These are phyloP conservation scores for Zygoascus bituminiphila DNA, from an alignment of 805 yeast species.

Conservation along the genomic window DNA sequence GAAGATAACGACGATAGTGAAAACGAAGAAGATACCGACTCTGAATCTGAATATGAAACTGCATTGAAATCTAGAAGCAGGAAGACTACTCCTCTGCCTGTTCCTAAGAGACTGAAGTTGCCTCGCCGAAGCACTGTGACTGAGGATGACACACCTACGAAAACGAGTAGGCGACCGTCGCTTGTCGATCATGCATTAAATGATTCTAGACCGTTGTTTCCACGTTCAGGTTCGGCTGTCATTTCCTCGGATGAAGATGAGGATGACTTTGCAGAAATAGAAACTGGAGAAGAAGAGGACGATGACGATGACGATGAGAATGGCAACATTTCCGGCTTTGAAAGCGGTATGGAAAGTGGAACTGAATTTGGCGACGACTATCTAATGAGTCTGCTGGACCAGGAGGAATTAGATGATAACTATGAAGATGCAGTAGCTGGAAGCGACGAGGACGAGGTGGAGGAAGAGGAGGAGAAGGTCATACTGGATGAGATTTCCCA, in stretches of 20 bases:
- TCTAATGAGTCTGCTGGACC: constrained; percentile 31
- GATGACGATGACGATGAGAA: constrained; percentile 35
- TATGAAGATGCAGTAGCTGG: constrained; percentile 32
- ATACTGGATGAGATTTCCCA: constrained; percentile 26
- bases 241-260: constrained; percentile 3
- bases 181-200: constrained; percentile 1
- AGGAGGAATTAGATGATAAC: constrained; percentile 14
- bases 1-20: constrained; percentile 7
- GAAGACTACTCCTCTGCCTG: not conserved
- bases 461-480: constrained; percentile 33
- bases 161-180: not conserved
- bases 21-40: constrained; percentile 3
- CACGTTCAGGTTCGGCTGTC: not conserved
- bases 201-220: not conserved
- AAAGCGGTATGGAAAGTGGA: constrained; percentile 15
- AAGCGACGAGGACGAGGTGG: constrained; percentile 28
- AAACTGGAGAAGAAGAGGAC: constrained; percentile 33
- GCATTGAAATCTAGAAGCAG: not conserved
- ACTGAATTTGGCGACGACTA: constrained; percentile 42
- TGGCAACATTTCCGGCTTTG: constrained; percentile 43
- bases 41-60: not conserved
- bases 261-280: constrained; percentile 20
- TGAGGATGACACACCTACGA: not conserved
- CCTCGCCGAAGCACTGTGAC: not conserved
- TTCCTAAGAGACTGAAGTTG: not conserved